A percentile compares a stretch with the other conserved stretches of the same genome.
Evolutionary conservation across 202 grass and related monocot genomes (phyloP).

Genomic region (Saccharum hybrid): DNA sequence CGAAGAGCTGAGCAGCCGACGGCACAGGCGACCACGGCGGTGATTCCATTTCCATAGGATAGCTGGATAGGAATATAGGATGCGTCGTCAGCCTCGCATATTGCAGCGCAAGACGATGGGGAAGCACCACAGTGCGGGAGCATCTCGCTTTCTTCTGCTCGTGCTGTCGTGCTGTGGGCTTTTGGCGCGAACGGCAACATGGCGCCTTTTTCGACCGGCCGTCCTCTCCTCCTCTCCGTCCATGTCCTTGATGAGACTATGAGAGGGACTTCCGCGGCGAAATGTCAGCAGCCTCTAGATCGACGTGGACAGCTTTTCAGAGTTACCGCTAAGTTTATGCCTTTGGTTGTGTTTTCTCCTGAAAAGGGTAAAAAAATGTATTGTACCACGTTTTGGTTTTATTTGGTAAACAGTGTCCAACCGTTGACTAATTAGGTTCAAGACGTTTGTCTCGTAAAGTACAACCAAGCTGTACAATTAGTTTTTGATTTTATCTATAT

Average conservation of each 20-base stretch:
- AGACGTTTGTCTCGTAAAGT: too few species aligned
- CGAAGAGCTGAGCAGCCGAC: not conserved
- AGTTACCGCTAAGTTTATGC: too few species aligned
- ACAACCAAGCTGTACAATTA: too few species aligned
- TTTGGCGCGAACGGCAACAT: conserved; percentile 28
- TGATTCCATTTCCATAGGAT: not conserved
- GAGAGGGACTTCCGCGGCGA: not conserved
- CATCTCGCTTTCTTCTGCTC: conserved; percentile 32
- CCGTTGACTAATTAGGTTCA: too few species aligned
- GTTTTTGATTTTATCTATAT: too few species aligned
- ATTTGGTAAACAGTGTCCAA: too few species aligned
- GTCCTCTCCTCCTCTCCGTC: not conserved
- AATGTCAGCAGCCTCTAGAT: conserved; percentile 18
- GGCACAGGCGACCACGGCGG: not conserved
- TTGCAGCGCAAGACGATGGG: not conserved
- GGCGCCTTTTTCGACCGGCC: conserved; percentile 16
- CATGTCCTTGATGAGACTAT: not conserved
- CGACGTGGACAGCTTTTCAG: not conserved
- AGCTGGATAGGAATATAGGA: not conserved
- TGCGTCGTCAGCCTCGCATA: not conserved
- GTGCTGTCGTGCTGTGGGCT: conserved; percentile 12
- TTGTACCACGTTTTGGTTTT: too few species aligned
- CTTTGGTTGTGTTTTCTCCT: too few species aligned
- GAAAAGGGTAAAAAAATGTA: too few species aligned
- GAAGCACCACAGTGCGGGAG: not conserved